Evolutionary conservation across 805 yeast species (phyloP).

Genomic region (Huiozyma sinensis): DNA sequence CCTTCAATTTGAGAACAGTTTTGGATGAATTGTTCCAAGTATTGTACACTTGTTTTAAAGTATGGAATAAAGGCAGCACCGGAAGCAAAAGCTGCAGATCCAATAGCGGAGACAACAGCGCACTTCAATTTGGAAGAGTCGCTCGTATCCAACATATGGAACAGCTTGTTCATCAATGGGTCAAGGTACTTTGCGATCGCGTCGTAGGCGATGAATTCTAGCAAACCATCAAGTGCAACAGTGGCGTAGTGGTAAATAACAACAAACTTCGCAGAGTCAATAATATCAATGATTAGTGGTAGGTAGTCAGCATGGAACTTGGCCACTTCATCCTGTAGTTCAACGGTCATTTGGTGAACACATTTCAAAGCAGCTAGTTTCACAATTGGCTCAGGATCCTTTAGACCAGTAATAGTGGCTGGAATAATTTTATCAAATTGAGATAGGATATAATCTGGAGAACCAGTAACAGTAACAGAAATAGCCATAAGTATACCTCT

Average conservation of each 20-base stretch:
- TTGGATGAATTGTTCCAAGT: constrained; percentile 71
- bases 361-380: constrained; percentile 80
- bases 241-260: constrained; percentile 87
- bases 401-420: constrained; percentile 62
- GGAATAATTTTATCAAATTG: constrained; percentile 68
- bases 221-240: constrained; percentile 78
- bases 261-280: constrained; percentile 74
- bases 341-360: constrained; percentile 65
- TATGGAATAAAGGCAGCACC: constrained; percentile 82
- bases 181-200: constrained; percentile 73
- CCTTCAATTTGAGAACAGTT: constrained; percentile 61
- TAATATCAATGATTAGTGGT: constrained; percentile 77
- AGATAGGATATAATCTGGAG: constrained; percentile 81
- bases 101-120: constrained; percentile 88
- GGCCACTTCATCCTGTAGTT: constrained; percentile 76
- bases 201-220: constrained; percentile 84
- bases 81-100: constrained; percentile 92
- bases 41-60: constrained; percentile 70
- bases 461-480: constrained; percentile 79
- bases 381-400: constrained; percentile 64
- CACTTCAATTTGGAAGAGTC: constrained; percentile 60
- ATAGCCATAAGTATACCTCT: constrained; percentile 79
- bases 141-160: constrained; percentile 71
- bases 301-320: constrained; percentile 72
- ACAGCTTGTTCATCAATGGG: constrained; percentile 81